Evolutionary conservation across 106 monocot genomes (phyloP), one percentile per base, ranked within the genome.

Genomic region (Apostasia shenzhenica): DNA sequence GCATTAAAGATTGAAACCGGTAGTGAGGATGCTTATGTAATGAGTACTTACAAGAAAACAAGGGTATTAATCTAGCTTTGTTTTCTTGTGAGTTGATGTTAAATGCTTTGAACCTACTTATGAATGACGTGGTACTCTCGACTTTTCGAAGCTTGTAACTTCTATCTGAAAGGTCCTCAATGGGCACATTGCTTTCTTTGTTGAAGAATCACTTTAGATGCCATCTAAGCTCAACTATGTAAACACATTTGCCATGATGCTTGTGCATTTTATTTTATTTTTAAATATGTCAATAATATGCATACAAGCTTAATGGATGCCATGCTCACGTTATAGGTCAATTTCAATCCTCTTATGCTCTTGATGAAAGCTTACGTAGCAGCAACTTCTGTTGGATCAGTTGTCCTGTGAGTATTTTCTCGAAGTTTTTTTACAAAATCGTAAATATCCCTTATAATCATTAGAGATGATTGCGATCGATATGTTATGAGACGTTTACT

Each of bases 11-110:
- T 66, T 76, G 86, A 86, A 8, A 89, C 55, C 43, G 95, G 95
- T 45, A 92, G 95, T 54, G 95, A 97, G 59, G 95, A 97, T 83
- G 95, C 95, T 13, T 92, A 84, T 70, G 83, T 92, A 68, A 82
- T 92, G 8, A 86, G 78, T 59, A 76, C 60, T n/a, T 70, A 76
- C 72, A 81, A 78, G 95, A 91, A 65, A 84, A 84, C 79, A 59
- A 69, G 72, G 81, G 87, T 72, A 72, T 97, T 13, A 79, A 97
- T 72, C 95, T 92, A 70, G 88, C 95, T 46, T 81, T 89, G 7
- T 97, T 97, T 76, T 79, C 95, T 67, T 79, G 72, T 59, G 92
- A 97, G 69, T 69, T 97, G 67, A 89, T 97, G 82, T 67, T 76
- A 54, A 83, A 89, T 77, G 81, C 80, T 67, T 89, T 78, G 62